Conservation (phyloP, 768 basidiomycete genomes). For the Trametes sanguinea region DNA sequence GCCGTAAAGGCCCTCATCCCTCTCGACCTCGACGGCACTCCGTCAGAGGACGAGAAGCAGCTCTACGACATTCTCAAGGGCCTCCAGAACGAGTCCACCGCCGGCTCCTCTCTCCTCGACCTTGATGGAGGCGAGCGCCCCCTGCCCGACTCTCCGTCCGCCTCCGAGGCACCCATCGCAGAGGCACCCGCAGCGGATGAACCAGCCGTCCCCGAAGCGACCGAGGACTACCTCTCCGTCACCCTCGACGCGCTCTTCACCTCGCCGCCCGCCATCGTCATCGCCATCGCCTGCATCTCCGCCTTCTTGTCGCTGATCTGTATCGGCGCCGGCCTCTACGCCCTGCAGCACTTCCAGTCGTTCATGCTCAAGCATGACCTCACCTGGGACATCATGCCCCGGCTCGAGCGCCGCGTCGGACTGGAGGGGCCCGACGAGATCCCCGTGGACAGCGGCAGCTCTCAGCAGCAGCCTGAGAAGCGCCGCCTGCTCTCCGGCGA, state of each 20-base stretch:
- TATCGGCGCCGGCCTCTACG: conserved; percentile 28
- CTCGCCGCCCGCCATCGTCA: conserved; percentile 18
- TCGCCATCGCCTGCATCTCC: conserved; percentile 26
- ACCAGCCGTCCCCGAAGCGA: not conserved
- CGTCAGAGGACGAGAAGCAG: conserved; percentile 31
- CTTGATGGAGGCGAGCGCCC: conserved; percentile 24
- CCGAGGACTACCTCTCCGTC: conserved; percentile 1
- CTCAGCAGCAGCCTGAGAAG: conserved; percentile 18
- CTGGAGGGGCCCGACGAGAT: conserved; percentile 16
- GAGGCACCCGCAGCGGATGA: not conserved
- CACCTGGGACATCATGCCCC: conserved; percentile 26
- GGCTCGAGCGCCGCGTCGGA: conserved; percentile 24
- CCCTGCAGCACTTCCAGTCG: conserved; percentile 16
- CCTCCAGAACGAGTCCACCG: conserved; percentile 8
- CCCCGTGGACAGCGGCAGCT: conserved; percentile 5
- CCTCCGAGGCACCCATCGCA: not conserved
- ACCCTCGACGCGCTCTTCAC: not conserved
- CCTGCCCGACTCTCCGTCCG: not conserved
- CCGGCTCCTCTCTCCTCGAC: conserved; percentile 22
- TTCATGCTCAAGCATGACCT: conserved; percentile 20
- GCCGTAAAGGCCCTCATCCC: conserved; percentile 35
- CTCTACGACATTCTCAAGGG: conserved; percentile 28
- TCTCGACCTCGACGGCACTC: conserved; percentile 24
- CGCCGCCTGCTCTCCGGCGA: conserved; percentile 15
- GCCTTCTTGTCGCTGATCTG: conserved; percentile 27